These are phyloP conservation scores for Debaryomycetaceae sp. DNA, from an alignment of 1,139 yeast species.

Conservation along the genomic window DNA sequence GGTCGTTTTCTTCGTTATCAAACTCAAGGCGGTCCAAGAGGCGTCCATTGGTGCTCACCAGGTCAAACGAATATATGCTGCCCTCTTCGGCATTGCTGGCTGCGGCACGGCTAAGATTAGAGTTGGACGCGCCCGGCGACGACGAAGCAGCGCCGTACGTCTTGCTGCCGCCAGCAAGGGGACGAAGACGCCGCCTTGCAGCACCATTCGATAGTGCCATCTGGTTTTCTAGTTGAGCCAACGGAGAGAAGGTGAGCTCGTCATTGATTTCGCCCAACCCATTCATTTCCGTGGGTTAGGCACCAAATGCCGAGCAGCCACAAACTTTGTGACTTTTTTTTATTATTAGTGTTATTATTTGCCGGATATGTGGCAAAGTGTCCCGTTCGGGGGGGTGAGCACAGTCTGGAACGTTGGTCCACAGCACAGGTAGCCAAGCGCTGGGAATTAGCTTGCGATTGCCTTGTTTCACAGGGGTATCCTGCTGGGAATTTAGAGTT, in stretches of 20 bases:
- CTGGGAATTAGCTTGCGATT: too few relatives aligned
- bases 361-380: too few relatives aligned
- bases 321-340: too few relatives aligned
- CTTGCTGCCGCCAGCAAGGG: too few relatives aligned
- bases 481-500: too few relatives aligned
- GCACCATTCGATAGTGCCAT: conserved; percentile 10
- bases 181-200: conserved; percentile 9
- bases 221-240: conserved; percentile 18
- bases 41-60: conserved; percentile 41
- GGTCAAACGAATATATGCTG: conserved; percentile 42
- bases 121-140: conserved; percentile 3
- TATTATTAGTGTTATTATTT: too few relatives aligned
- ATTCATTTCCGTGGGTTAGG: conserved; percentile 3
- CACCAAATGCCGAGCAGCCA: not conserved
- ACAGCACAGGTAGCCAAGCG: too few relatives aligned
- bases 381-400: too few relatives aligned
- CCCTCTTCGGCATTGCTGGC: conserved; percentile 18
- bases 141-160: too few relatives aligned
- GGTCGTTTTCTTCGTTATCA: conserved; percentile 11
- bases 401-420: too few relatives aligned
- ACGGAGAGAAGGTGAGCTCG: conserved; percentile 17
- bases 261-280: too few relatives aligned
- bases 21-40: conserved; percentile 37
- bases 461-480: too few relatives aligned
- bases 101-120: conserved; percentile 2